Conservation (phyloP, 2,329 filamentous ascomycete species). For the Huntiella bhutanensis region DNA sequence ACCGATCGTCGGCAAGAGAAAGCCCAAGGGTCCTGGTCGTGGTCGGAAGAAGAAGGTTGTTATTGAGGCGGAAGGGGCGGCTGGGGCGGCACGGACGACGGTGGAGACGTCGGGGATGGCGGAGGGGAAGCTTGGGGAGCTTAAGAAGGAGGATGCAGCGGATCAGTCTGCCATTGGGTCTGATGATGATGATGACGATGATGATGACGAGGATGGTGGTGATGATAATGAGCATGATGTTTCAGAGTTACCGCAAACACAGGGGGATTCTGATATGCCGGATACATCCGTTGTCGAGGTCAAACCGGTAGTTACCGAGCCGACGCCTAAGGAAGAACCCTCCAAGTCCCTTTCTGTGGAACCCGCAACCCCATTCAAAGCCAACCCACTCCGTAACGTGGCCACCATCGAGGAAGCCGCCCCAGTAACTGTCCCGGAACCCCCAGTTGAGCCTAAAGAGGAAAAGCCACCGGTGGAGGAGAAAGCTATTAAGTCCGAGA, state of each 20-base stretch:
- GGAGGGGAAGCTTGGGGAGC: neutral
- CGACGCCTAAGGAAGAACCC: neutral
- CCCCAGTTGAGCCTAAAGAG: neutral
- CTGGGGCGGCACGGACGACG: slow-evolving; percentile 20
- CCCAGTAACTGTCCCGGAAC: neutral
- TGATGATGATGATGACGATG: slow-evolving; percentile 29
- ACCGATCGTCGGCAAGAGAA: slow-evolving; percentile 55
- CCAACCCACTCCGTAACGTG: slow-evolving; percentile 9
- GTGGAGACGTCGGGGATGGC: neutral
- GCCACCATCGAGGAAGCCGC: slow-evolving; percentile 3
- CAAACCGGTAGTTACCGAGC: neutral
- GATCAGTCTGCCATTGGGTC: slow-evolving; percentile 28
- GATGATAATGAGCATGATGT: slow-evolving; percentile 27
- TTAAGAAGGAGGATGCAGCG: slow-evolving; percentile 24
- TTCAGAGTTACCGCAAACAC: slow-evolving; percentile 12
- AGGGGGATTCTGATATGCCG: slow-evolving; percentile 7
- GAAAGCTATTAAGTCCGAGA: too few species aligned
- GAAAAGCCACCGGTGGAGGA: too few species aligned
- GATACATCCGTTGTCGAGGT: slow-evolving; percentile 16
- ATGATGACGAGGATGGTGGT: slow-evolving; percentile 28
- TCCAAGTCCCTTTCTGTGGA: neutral
- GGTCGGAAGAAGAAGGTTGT: slow-evolving; percentile 65
- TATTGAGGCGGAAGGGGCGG: slow-evolving; percentile 18
- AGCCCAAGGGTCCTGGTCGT: slow-evolving; percentile 47
- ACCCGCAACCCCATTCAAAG: slow-evolving; percentile 1